Conservation (phyloP, 768 basidiomycete species). For the Auricularia sp. region DNA sequence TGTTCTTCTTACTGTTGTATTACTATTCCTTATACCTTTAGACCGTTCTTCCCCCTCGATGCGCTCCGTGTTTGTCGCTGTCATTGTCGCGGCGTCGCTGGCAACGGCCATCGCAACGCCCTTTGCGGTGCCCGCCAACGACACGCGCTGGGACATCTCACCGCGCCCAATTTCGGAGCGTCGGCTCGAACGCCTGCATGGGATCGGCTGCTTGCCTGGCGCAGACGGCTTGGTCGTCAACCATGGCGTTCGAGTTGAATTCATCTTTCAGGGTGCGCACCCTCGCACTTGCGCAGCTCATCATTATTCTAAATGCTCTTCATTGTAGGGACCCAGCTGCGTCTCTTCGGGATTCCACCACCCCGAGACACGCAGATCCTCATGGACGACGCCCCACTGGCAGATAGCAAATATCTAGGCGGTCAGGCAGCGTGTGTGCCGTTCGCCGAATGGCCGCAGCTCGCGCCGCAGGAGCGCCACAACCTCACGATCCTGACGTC, state of each 20-base stretch:
- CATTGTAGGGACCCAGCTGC: background rate
- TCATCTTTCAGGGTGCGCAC: background rate
- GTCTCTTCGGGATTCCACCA: background rate
- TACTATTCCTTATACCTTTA: background rate
- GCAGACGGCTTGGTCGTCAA: background rate
- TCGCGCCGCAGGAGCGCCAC: background rate
- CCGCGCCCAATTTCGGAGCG: background rate
- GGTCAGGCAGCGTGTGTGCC: too few relatives aligned
- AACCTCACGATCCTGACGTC: background rate
- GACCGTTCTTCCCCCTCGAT: background rate
- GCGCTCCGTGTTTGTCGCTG: background rate
- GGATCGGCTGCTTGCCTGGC: background rate
- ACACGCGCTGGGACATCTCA: background rate
- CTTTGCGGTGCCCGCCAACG: background rate
- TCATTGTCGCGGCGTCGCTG: background rate
- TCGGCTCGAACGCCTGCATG: background rate
- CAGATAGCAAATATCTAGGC: background rate
- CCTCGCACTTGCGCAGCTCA: background rate
- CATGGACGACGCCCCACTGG: background rate
- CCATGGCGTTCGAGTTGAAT: background rate
- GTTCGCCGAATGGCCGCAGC: too few relatives aligned
- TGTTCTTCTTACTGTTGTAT: background rate
- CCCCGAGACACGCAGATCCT: background rate
- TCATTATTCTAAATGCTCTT: background rate
- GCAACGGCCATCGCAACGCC: background rate